Base-by-base conservation (phyloP, 2,329 filamentous ascomycete genomes). In the Chaetomium sp. region DNA sequence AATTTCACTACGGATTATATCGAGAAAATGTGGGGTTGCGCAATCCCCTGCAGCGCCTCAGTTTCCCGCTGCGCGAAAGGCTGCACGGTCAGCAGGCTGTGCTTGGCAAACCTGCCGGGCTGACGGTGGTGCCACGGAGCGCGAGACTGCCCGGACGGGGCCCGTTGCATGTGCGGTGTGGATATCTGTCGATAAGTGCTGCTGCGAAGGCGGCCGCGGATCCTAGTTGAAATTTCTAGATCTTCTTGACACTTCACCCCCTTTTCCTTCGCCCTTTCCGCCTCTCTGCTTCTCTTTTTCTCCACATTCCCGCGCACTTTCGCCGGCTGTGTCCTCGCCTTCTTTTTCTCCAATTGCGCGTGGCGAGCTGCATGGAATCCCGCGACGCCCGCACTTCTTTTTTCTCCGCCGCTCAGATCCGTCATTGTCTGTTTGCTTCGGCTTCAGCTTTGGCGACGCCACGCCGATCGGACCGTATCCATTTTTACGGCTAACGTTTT, bases 401-500 rank as follows among this genome's bases (percentile, higher is more conserved):
- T 56, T 60, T 54, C 29, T 58, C 49, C 62, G 21, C 54, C 29
- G 5, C 27, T 31, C 23, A 9, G 23, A 23, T 27, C 35, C 8
- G 45, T n/a, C n/a, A n/a, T 33, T 12, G 35, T 45, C 16, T n/a
- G 16, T 50, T 19, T 62, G 49, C 51, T 60, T 53, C 56, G 38
- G 55, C 50, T 38, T 59, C 35, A 35, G 8, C 49, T n/a, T 33
- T 42, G 12, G 33, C 33, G 45, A n/a, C 47, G 55, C 61, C 31
- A 33, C 51, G 55, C 66, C 47, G 61, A 57, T 57, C 31, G 57
- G 62, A 10, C 55, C 21, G 57, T 53, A 53, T 49, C 65, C 57
- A 62, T 59, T 49, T 55, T 57, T 35, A 31, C 65, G 64, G 66
- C 60, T 68, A 67, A 60, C 66, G 56, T 69, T 68, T 35, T 67